Evolutionary conservation across 768 basidiomycete species (phyloP).

Genomic region (Kwoniella shandongensis): DNA sequence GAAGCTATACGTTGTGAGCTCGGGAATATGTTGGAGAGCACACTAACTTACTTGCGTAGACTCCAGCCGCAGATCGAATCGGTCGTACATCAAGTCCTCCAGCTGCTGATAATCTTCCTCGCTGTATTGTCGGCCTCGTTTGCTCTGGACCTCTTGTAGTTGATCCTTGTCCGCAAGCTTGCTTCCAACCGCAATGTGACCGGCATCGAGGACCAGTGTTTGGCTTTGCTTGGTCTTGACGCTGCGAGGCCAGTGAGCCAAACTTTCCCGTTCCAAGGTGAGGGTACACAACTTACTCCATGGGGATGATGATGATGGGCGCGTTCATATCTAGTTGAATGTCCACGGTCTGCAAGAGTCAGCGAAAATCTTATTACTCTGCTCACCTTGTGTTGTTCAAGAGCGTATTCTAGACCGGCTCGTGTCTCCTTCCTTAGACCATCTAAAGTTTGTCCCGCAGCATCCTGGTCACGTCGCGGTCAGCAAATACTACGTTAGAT

Average conservation of each 20-base stretch:
- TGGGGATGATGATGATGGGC: constrained; percentile 94
- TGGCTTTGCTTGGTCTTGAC: constrained; percentile 74
- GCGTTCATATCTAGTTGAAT: constrained; percentile 96
- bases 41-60: constrained; percentile 75
- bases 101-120: constrained; percentile 83
- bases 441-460: constrained; percentile 88
- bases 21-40: background rate
- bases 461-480: constrained; percentile 55
- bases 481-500: no score
- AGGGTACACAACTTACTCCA: constrained; percentile 63
- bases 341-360: constrained; percentile 66
- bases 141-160: constrained; percentile 72
- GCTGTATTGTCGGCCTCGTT: constrained; percentile 77
- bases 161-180: constrained; percentile 81
- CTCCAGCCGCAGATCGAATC: constrained; percentile 73
- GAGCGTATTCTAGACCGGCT: constrained; percentile 86
- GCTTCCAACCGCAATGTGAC: constrained; percentile 91
- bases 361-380: background rate
- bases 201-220: constrained; percentile 90
- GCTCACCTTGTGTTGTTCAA: constrained; percentile 74
- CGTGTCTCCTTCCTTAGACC: constrained; percentile 90
- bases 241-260: constrained; percentile 56
- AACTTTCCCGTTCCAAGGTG: background rate
- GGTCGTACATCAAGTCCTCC: constrained; percentile 95
- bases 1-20: constrained; percentile 61